Base-by-base conservation (phyloP, 106 monocot species). In the Dioscorea zingiberensis region DNA sequence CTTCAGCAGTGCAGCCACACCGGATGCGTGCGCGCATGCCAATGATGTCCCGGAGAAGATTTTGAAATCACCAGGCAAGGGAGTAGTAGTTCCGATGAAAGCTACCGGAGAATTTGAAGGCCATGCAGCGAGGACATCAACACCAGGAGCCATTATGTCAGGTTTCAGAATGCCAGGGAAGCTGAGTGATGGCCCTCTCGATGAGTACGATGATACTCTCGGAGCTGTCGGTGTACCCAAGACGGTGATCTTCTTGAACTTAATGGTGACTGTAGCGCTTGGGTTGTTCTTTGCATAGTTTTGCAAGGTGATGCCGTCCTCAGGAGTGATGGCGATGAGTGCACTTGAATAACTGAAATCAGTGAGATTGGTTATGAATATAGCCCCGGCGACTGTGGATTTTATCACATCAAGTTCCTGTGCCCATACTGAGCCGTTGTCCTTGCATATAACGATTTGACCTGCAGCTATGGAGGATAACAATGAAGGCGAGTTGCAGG, bases 61-160 rank as follows among this genome's bases (percentile, higher is more conserved):
- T 16, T 60, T 71, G 25, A 74, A 85, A 1, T 57, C 27, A 47
- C 51, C 49, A 17, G 38, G 54, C 19, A 78, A 48, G 0, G 18
- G 2, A 19, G 21, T 21, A 17, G n/a, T 25, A 18, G 25, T n/a
- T n/a, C 77, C 76, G 25, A 75, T 46, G 26, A 13, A 1, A 5
- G 48, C 64, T 3, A 55, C 47, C 21, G 58, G 48, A 13, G 13
- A 2, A 17, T 71, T 74, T 17, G 53, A 49, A 0, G 77, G 21
- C 91, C 86, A 84, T 0, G 91, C 38, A 0, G 84, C 86, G 0
- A 91, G 70, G 12, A 87, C 73, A 3, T 55, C 54, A 12, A 68
- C 30, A 0, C 91, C 91, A 0, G 91, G 91, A 12, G 91, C 86
- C 28, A 86, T 48, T 18, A 90, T 22, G 73, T 91, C 91, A 3